These are phyloP conservation scores for Rhynchospora breviuscula DNA, from an alignment of 176 grass and related monocot genomes.

Conservation along the genomic window DNA sequence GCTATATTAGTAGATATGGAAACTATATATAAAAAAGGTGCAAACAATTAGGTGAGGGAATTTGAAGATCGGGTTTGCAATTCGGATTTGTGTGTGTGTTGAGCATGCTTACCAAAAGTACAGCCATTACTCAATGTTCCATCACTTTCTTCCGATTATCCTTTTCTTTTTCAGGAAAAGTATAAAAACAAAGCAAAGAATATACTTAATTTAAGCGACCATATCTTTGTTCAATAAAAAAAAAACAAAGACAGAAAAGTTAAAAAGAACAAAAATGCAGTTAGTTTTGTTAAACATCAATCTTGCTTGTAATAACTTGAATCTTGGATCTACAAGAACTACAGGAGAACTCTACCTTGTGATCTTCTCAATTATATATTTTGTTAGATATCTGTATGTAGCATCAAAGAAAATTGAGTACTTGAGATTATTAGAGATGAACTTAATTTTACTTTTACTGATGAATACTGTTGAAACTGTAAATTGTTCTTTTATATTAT, in stretches of 20 bases:
- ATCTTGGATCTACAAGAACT: no score
- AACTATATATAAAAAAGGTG: background rate
- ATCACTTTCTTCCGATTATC: constrained; percentile 7
- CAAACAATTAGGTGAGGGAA: constrained; percentile 1
- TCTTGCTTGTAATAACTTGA: background rate
- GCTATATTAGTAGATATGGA: background rate
- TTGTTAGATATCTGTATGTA: no score
- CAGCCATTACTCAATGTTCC: background rate
- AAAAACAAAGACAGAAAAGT: background rate
- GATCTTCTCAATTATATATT: no score
- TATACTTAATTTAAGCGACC: background rate
- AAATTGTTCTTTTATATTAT: background rate
- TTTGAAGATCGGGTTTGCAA: background rate
- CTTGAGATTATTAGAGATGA: no score
- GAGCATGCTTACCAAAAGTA: background rate
- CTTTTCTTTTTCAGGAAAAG: background rate
- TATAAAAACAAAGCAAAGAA: background rate
- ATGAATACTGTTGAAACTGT: background rate
- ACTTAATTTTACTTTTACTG: no score
- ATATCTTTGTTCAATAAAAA: background rate
- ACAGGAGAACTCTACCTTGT: no score
- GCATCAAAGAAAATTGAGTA: no score
- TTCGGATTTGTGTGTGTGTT: background rate
- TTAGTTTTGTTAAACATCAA: background rate
- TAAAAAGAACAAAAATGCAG: background rate